Evolutionary conservation across 139 green algal species (phyloP), one percentile per base, ranked within the genome.

Genomic region (Picochlorum sp.): DNA sequence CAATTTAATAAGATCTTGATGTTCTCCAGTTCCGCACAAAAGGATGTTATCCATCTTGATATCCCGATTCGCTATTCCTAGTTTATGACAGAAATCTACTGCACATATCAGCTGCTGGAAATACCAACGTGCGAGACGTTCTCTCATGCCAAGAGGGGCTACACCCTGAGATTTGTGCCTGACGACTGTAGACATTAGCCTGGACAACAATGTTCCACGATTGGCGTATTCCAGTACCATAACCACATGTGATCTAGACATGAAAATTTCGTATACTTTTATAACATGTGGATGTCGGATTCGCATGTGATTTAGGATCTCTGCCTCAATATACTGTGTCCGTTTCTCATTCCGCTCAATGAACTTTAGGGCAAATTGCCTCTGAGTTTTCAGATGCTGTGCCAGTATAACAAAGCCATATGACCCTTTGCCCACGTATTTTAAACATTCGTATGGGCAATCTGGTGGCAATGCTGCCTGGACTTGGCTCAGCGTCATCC

Each of bases 1-100:
- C 24, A 87, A 74, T 60, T 87, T 85, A 56, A 87, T 62, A 13
- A 84, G 72, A 4, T 75, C 75, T 14, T 72, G 62, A 3, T 69
- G 45, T n/a, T 58, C 23, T 6, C 51, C 37, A 14, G 34, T 38
- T 51, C 80, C 78, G 58, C 96, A 85, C 66, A 98, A 77, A 61
- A 98, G 75, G 13, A 92, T 95, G 74, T 98, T 98, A 70, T 97
- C 92, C 20, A 97, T 83, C 79, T 97, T 95, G 70, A 96, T 94
- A 69, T 96, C 89, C 8, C 89, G 72, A 65, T 88, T 94, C 8
- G 83, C 86, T 80, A 77, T 71, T 5, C 87, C 87, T 74, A 86
- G 87, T 16, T 73, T 68, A 78, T 98, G 93, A 72, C 90, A 94
- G 75, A 96, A 98, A 65, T 95, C 85, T 30, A 98, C 78, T 23